A percentile compares a stretch with the other conserved stretches of the same genome.
These are phyloP conservation scores for Coleophoma cylindrospora DNA, from an alignment of 2,329 filamentous ascomycete genomes.

Conservation along the genomic window DNA sequence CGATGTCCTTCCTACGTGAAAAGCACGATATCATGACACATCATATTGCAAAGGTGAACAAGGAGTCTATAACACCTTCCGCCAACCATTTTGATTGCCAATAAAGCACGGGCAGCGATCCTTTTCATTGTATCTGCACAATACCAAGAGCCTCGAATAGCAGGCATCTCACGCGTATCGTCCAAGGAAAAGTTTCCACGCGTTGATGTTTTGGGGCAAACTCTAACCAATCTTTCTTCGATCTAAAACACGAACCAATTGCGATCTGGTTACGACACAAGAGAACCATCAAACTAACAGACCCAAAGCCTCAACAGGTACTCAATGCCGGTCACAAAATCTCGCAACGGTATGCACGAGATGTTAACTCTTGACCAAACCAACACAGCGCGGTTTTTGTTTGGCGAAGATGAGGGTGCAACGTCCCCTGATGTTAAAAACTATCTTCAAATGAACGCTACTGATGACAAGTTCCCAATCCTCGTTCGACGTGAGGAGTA, in stretches of 20 bases:
- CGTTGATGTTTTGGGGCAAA: neutral
- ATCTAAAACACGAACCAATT: neutral
- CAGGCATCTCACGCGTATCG: too few relatives aligned
- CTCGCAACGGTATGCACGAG: conserved; percentile 62
- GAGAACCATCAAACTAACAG: too few relatives aligned
- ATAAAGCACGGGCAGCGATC: too few relatives aligned
- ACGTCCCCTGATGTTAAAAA: conserved; percentile 53
- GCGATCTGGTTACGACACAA: too few relatives aligned
- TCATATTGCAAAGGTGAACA: too few relatives aligned
- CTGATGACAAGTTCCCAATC: conserved; percentile 84
- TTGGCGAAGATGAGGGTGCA: conserved; percentile 67
- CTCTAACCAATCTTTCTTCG: neutral
- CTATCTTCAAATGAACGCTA: conserved; percentile 66
- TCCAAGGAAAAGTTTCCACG: too few relatives aligned
- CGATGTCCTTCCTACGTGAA: too few relatives aligned
- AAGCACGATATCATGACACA: too few relatives aligned
- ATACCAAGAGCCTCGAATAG: too few relatives aligned
- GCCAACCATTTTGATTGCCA: too few relatives aligned
- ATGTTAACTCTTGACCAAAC: conserved; percentile 69
- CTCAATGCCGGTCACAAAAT: conserved; percentile 82
- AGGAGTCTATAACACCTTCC: too few relatives aligned
- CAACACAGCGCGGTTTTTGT: conserved; percentile 81
- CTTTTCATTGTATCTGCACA: too few relatives aligned
- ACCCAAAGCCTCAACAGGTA: conserved; percentile 72
- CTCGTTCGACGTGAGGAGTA: conserved; percentile 59